Conservation (phyloP, 2,329 filamentous ascomycete species). For the Hypomyces perniciosus region DNA sequence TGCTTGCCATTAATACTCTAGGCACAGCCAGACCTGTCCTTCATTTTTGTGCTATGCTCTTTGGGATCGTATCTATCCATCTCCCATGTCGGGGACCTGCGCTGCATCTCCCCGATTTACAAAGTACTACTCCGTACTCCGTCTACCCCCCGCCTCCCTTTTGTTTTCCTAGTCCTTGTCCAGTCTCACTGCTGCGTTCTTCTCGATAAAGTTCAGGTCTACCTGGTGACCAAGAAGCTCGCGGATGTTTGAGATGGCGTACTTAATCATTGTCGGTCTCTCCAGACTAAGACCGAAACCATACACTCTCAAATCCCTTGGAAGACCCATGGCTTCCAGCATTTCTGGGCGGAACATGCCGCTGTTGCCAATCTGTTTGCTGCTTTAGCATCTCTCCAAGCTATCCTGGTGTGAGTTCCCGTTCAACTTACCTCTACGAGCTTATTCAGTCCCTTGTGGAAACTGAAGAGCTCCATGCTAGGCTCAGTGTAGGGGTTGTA, state of each 20-base stretch:
- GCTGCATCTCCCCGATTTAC: too few species aligned
- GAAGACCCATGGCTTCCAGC: conserved; percentile 89
- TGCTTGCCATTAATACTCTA: too few species aligned
- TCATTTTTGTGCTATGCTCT: neutral
- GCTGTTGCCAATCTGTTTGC: conserved; percentile 72
- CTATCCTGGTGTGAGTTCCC: too few species aligned
- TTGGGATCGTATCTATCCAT: neutral
- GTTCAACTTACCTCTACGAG: conserved; percentile 59
- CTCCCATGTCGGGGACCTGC: too few species aligned
- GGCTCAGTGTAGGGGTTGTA: conserved; percentile 96
- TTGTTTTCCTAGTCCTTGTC: conserved; percentile 61
- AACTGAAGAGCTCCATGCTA: conserved; percentile 97
- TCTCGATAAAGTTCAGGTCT: conserved; percentile 86
- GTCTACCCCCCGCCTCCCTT: too few species aligned
- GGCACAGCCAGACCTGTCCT: too few species aligned
- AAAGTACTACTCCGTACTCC: too few species aligned
- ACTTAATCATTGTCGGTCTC: conserved; percentile 97
- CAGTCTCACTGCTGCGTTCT: conserved; percentile 82
- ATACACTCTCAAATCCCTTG: conserved; percentile 86
- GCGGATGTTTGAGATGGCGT: conserved; percentile 80
- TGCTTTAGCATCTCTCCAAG: neutral
- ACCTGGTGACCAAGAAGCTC: conserved; percentile 94
- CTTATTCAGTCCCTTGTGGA: conserved; percentile 81
- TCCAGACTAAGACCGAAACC: conserved; percentile 91
- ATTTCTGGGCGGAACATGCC: conserved; percentile 99